Base-by-base conservation (phyloP, 345 rosid genomes). In the Arabidopsis suecica region DNA sequence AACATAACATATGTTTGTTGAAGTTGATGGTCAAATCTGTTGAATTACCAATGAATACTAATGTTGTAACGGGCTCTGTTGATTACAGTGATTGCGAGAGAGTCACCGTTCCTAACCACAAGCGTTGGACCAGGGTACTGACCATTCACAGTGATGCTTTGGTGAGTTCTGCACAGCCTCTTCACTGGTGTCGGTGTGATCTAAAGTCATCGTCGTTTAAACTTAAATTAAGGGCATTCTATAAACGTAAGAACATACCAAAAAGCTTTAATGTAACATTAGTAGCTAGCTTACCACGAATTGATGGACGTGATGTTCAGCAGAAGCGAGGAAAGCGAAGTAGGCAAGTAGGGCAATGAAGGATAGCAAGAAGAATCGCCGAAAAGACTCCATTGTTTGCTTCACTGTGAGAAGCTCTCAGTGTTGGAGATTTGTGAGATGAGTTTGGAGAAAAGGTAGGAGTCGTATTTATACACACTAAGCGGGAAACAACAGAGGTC, bases 131-230 rank as follows among this genome's bases (percentile, higher is more conserved):
- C 98, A 18, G 97, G 98, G 73, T 82, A 84, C 53, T 82, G 92
- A 28, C 97, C 98, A 33, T 91, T 93, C 49, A 89, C 98, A 0
- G 91, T 84, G 36, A 93, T 81, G 9, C 61, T 85, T 78, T 73
- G 73, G 61, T 85, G 97, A 69, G 94, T 91, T 83, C 89, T 91
- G 94, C 98, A 93, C 86, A 93, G 85, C 93, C 91, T 90, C 87
- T 81, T 86, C 93, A 88, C 93, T 74, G 89, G 89, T 50, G 13
- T 85, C 6, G 84, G 86, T 68, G 83, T 66, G 78, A 90, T 75
- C 96, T 90, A 70, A 61, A 62, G 44, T 47, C 76, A 70, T 53
- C 16, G 22, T 65, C 22, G 12, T 2, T 13, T 25, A 38, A 38
- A 20, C 14, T 37, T 30, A 13, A 30, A 16, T 3, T 1, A 62